A percentile compares a stretch with the other conserved stretches of the same genome.
Evolutionary conservation across 83 land plant species (phyloP).

Genomic region (Thuja plicata): DNA sequence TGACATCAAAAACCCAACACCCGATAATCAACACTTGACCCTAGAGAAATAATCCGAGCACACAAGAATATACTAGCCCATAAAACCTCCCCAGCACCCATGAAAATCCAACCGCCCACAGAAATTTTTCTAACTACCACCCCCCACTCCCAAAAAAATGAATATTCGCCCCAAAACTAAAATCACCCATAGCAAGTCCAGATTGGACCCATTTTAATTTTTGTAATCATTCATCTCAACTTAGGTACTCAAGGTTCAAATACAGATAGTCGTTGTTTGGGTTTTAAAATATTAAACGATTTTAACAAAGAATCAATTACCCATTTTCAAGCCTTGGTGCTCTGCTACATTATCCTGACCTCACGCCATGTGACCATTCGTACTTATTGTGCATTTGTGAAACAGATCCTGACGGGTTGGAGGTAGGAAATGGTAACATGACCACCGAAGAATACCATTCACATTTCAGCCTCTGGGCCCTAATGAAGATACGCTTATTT

Average conservation of each 20-base stretch:
- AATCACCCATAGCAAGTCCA: background rate
- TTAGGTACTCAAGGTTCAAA: background rate
- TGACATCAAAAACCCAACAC: too few species aligned
- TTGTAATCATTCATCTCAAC: background rate
- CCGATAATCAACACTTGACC: too few species aligned
- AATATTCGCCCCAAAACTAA: background rate
- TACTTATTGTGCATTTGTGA: background rate
- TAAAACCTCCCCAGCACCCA: too few species aligned
- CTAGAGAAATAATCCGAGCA: too few species aligned
- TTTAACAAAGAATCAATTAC: background rate
- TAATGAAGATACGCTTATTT: too few species aligned
- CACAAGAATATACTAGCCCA: too few species aligned
- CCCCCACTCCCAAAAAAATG: too few species aligned
- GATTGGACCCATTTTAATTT: background rate
- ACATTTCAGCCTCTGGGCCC: too few species aligned
- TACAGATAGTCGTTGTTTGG: background rate
- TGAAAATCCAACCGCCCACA: too few species aligned
- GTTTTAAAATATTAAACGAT: background rate
- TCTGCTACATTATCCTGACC: background rate
- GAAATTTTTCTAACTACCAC: too few species aligned
- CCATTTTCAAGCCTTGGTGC: background rate
- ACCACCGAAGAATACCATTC: constrained; percentile 22
- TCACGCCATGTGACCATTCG: background rate
- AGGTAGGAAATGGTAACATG: constrained; percentile 44
- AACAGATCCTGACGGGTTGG: constrained; percentile 43